Conservation (phyloP, 257 asterid species). For the Anisodus acutangulus region DNA sequence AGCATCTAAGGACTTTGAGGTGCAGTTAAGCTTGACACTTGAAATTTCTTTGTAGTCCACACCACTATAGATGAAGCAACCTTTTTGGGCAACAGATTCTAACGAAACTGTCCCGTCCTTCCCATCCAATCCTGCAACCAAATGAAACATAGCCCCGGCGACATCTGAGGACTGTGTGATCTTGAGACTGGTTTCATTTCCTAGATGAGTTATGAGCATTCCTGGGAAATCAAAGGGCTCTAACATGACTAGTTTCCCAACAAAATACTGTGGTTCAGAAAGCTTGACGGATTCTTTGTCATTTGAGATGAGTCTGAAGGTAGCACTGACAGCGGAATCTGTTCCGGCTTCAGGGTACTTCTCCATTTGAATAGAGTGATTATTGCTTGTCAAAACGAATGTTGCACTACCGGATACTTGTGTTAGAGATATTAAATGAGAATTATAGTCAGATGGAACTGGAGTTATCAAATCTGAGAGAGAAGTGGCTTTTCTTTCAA, state of each 20-base stretch:
- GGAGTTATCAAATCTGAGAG: conserved; percentile 64
- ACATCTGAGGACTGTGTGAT: conserved; percentile 36
- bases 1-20: conserved; percentile 33
- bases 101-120: conserved; percentile 52
- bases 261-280: conserved; percentile 41
- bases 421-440: conserved; percentile 58
- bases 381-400: conserved; percentile 47
- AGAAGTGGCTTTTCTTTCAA: conserved; percentile 48
- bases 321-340: conserved; percentile 52
- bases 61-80: conserved; percentile 57
- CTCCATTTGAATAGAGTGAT: conserved; percentile 50
- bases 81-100: conserved; percentile 54
- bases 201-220: conserved; percentile 51
- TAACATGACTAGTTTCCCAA: conserved; percentile 53
- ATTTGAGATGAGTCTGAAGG: conserved; percentile 56
- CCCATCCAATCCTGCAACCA: conserved; percentile 62
- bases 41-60: conserved; percentile 34
- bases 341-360: conserved; percentile 58
- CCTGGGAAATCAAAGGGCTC: conserved; percentile 78
- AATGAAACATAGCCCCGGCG: conserved; percentile 36
- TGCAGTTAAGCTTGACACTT: conserved; percentile 53
- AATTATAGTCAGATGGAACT: conserved; percentile 52
- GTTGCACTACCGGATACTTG: conserved; percentile 50
- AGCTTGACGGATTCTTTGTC: conserved; percentile 26
- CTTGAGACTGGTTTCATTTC: conserved; percentile 47